These are phyloP conservation scores for Tillandsia fasciculata DNA, from an alignment of 176 grass and related monocot genomes.

Conservation along the genomic window DNA sequence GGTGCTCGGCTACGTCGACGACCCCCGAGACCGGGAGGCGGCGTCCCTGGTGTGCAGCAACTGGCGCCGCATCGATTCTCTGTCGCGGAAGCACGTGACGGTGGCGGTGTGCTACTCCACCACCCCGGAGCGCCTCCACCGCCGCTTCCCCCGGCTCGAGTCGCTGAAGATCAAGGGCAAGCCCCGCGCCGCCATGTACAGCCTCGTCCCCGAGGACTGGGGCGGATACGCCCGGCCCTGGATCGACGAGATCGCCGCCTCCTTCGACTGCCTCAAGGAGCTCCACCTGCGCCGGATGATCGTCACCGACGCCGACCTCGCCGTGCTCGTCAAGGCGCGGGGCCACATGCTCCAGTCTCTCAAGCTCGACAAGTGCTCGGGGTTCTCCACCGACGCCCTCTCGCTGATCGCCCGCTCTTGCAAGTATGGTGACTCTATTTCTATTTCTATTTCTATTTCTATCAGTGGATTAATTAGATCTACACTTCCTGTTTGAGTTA, in stretches of 20 bases:
- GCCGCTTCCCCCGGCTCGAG: constrained; percentile 58
- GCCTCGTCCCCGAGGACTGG: constrained; percentile 68
- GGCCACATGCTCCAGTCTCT: constrained; percentile 11
- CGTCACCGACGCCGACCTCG: constrained; percentile 3
- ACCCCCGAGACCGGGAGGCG: constrained; percentile 62
- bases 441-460: neutral
- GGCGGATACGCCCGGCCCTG: constrained; percentile 33
- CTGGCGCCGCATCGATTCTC: constrained; percentile 65
- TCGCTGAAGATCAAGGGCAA: constrained; percentile 74
- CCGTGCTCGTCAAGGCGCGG: constrained; percentile 8
- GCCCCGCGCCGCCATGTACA: constrained; percentile 70
- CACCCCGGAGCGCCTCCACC: constrained; percentile 36
- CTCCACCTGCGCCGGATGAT: constrained; percentile 18
- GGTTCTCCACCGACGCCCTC: constrained; percentile 14
- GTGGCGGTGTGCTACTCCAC: constrained; percentile 70
- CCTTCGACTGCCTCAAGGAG: constrained; percentile 3
- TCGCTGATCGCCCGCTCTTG: neutral
- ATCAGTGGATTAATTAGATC: neutral
- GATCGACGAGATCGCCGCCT: neutral
- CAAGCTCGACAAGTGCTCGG: constrained; percentile 18
- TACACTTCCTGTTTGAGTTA: neutral
- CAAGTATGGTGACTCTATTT: constrained; percentile 3
- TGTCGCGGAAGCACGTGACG: constrained; percentile 67
- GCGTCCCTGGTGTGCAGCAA: constrained; percentile 55
- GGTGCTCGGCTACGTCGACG: constrained; percentile 52